Conservation (phyloP, 2,329 filamentous ascomycete species). For the Thyridium curvatum region DNA sequence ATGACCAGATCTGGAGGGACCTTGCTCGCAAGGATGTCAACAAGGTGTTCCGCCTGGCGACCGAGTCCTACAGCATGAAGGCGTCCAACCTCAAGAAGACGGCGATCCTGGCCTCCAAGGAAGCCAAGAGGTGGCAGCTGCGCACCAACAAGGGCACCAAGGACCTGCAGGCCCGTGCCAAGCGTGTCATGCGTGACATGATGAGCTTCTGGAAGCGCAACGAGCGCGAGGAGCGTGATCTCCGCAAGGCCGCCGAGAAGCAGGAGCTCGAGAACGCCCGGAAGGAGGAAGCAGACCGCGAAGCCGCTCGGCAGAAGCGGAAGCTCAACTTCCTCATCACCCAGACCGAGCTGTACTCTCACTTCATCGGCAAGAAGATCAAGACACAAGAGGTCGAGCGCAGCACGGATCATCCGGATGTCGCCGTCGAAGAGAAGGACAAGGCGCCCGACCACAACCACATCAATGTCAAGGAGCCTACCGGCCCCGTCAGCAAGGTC, state of each 20-base stretch:
- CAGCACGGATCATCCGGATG: constrained; percentile 76
- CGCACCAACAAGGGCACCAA: constrained; percentile 98
- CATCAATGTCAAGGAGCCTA: constrained; percentile 44
- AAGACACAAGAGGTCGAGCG: constrained; percentile 93
- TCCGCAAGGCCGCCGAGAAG: constrained; percentile 88
- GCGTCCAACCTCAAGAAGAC: constrained; percentile 97
- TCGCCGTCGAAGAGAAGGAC: constrained; percentile 48
- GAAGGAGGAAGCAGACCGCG: constrained; percentile 93
- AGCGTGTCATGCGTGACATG: constrained; percentile 99
- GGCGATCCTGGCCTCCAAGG: constrained; percentile 91
- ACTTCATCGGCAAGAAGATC: constrained; percentile 99
- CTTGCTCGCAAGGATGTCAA: constrained; percentile 88
- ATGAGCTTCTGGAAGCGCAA: constrained; percentile 99
- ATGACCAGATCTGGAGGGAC: constrained; percentile 95
- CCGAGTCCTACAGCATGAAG: constrained; percentile 78
- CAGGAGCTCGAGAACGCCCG: constrained; percentile 95
- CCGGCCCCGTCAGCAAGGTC: constrained; percentile 60
- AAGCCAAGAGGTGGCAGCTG: constrained; percentile 94
- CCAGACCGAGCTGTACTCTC: constrained; percentile 96
- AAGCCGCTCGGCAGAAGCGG: constrained; percentile 93
- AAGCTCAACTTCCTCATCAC: constrained; percentile 99
- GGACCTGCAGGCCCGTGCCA: constrained; percentile 91
- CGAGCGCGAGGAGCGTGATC: constrained; percentile 91
- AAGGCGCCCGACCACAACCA: constrained; percentile 29
- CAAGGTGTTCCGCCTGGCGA: constrained; percentile 85